Base-by-base conservation (phyloP, 176 grass and related monocot species). In the Stipa capillata region DNA sequence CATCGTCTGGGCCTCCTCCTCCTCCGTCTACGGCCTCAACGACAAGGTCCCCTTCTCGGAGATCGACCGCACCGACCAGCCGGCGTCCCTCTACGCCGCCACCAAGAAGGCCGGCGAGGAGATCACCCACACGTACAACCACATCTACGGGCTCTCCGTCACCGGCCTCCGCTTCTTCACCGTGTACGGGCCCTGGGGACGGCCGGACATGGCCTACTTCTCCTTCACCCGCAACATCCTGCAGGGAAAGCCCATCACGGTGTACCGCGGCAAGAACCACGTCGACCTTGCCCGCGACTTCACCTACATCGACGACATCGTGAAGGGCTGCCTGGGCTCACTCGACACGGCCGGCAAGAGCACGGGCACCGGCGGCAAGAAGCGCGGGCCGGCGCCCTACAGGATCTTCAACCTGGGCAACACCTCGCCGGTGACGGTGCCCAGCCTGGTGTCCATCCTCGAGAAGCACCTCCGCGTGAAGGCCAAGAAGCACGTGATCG, bases 51-150 rank as follows among this genome's bases (percentile, higher is more conserved):
- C 94, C 13, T 97, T 97, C 84, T 89, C 94, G 5, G 94, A 97
- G 63, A 25, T 25, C 67, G 39, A 97, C 84, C 80, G 91, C 37
- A 97, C 94, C 44, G 94, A 97, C 52, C 79, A 35, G 16, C 94
- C 94, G 7, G 94, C 94, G 0, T 97, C 94, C 4, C 94, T 97
- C 16, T 97, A 97, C 80, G 94, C 94, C 0, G 94, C 94, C 5
- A 97, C 94, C 3, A 97, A 97, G 94, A 97, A 97, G 89, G 94
- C 94, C 36, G 94, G 94, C 50, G 94, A 97, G 89, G 94, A 91
- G 78, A 97, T 97, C 73, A 88, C 94, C 5, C 94, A 97, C 78
- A 85, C 86, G 23, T 97, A 97, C 86, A 97, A 97, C 84, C 91
- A 97, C 79, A 94, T 97, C 68, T 97, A 97, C 58, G 94, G 94